Percentiles rank a stretch among this genome's conserved stretches.
These are phyloP conservation scores for Fonsecaea monophora DNA, from an alignment of 2,329 filamentous ascomycete species.

Conservation along the genomic window DNA sequence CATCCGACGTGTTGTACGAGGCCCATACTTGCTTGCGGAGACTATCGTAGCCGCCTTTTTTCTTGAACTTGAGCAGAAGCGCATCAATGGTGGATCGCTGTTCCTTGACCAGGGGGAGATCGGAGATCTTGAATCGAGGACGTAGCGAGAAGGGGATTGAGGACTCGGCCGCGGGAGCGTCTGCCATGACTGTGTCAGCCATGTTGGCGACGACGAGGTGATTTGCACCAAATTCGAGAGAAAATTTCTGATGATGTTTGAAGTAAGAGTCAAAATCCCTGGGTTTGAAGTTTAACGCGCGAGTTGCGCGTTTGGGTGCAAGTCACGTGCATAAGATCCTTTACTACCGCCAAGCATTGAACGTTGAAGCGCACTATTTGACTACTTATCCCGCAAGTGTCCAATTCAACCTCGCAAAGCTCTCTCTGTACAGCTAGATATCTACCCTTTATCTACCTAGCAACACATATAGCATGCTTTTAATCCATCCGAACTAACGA, in stretches of 20 bases:
- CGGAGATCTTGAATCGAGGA: conserved; percentile 63
- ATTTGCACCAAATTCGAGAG: neutral
- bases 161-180: conserved; percentile 26
- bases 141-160: conserved; percentile 37
- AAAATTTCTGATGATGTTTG: neutral
- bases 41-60: conserved; percentile 69
- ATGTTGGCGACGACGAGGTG: conserved; percentile 14
- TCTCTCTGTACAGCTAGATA: neutral
- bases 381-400: neutral
- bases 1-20: conserved; percentile 62
- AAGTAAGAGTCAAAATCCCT: neutral
- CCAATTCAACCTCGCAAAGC: neutral
- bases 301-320: neutral
- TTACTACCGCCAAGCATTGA: neutral
- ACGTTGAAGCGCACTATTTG: neutral
- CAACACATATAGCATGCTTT: neutral
- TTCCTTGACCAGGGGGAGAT: conserved; percentile 64
- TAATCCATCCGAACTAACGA: neutral
- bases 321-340: neutral
- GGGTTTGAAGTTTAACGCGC: neutral
- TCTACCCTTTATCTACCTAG: neutral
- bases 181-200: conserved; percentile 36
- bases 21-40: conserved; percentile 67
- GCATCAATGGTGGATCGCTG: conserved; percentile 67
- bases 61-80: conserved; percentile 69